Base-by-base conservation (phyloP, 1,284 basidiomycete species). In the Pisolithus thermaeus region DNA sequence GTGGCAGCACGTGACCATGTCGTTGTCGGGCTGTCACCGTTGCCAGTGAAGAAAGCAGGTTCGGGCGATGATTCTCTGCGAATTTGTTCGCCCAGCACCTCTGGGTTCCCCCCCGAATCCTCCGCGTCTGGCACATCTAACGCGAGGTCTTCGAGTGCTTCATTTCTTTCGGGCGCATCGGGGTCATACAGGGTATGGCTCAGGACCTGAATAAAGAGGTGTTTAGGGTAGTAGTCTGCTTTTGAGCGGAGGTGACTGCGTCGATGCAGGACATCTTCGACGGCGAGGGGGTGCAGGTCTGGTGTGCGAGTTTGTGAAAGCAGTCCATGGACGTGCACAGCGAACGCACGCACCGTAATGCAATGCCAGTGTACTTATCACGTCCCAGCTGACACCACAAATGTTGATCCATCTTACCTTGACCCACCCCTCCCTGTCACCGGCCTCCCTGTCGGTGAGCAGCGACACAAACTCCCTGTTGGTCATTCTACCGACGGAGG, bases 371-470 rank as follows among this genome's bases (percentile, higher is more conserved):
- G 78, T 74, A 57, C 81, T 84, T 55, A 87, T 73, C 11, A 87
- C 80, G 61, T 86, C 83, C 83, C 83, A 87, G 54, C 80, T 83
- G 47, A 87, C 70, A 3, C 84, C 84, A 6, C 78, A 80, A 49
- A 87, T 73, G 56, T 86, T 85, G 53, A 87, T 84, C 84, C 84
- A 87, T 35, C 84, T 68, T 11, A 85, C 82, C 56, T 77, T 81
- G 27, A 75, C 76, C 77, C 81, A 83, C 3, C 75, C 68, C 53
- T 79, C 75, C 47, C 73, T 68, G 30, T 60, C 60, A 47, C 73
- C 72, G 5, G 73, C 73, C 4, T 52, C 56, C 8, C 63, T 56
- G 53, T 77, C 69, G 4, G 68, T 59, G 62, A 87, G 68, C 54
- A 81, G 68, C 7, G 73, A 65, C 28, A 80, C 63, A 60, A 87